phyloP scores from a whole-genome alignment of 805 yeast genomes.

The Lipomyces mesembrius region DNA sequence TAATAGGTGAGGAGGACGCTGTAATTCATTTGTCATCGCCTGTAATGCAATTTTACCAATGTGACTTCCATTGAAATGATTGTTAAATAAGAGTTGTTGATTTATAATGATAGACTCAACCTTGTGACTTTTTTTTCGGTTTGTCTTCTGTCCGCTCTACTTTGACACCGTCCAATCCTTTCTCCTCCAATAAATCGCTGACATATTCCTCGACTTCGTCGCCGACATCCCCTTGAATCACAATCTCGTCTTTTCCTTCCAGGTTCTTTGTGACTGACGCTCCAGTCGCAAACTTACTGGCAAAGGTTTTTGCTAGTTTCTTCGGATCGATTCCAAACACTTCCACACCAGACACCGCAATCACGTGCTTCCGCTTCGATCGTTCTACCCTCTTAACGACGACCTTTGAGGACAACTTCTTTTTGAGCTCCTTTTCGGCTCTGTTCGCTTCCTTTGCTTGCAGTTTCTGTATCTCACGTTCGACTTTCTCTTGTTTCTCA shows the following conservation, averaged over 20 bases:
- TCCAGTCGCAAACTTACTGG: constrained; percentile 94
- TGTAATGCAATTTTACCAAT: not conserved
- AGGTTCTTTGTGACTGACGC: constrained; percentile 87
- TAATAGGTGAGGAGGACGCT: too few relatives aligned
- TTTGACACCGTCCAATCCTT: constrained; percentile 81
- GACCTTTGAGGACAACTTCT: constrained; percentile 79
- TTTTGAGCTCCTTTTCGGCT: constrained; percentile 80
- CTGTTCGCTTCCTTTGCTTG: constrained; percentile 69
- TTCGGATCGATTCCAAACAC: constrained; percentile 87
- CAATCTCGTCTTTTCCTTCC: constrained; percentile 89
- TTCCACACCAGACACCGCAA: constrained; percentile 85
- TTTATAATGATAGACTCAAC: constrained; percentile 1
- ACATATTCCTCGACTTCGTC: constrained; percentile 86
- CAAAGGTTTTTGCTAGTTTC: constrained; percentile 87
- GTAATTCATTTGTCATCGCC: not conserved
- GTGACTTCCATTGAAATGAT: not conserved
- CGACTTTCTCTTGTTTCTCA: constrained; percentile 82
- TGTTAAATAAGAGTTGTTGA: not conserved
- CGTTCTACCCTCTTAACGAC: constrained; percentile 85
- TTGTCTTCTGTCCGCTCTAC: constrained; percentile 88
- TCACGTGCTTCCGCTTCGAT: constrained; percentile 84
- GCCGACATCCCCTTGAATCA: constrained; percentile 93
- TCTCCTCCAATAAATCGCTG: constrained; percentile 70
- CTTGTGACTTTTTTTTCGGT: constrained; percentile 62
- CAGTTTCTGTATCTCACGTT: constrained; percentile 78